Base-by-base conservation (phyloP, 495 filamentous ascomycete species). In the Penicillium herquei region DNA sequence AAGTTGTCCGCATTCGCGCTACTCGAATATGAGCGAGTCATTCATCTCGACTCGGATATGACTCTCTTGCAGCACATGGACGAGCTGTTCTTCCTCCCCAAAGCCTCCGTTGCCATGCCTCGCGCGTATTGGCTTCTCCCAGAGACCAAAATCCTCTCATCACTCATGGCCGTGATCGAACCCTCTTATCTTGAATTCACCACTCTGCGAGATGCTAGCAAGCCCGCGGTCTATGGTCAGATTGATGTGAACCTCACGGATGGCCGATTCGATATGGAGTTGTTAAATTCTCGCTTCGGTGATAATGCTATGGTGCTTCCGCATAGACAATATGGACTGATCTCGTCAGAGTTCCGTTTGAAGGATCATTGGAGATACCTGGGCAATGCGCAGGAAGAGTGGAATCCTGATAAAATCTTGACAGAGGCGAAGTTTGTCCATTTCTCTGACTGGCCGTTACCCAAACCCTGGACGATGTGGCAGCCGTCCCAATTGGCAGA, bases 381-480 rank as follows among this genome's bases (percentile, higher is more conserved):
- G 5, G 88, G 88, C 6, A 82, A 76, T 39, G 74, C 78, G n/a
- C 64, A 74, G 3, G 83, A 87, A 57, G 68, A 62, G 16, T 96
- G 90, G 88, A 83, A 92, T 67, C 79, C 89, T 0, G 77, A 84
- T 11, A 76, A 68, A 41, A 79, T 81, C 31, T 70, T 84, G 33
- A 71, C 77, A 17, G 84, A 92, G 64, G 87, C 87, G 9, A 92
- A 87, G 60, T 79, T 90, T 12, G 78, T 94, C 0, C 90, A 92
- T 70, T 93, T 96, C 62, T 86, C 81, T 3, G 90, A 94, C 62
- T 89, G 85, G 84, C 90, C 90, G 4, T 58, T 91, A 40, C 88
- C 89, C 3, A 93, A 93, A 67, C 89, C 89, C 0, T 92, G 88
- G 88, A 68, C 89, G 16, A 78, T 80, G 68, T 85, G 80, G 78